Base-by-base conservation (phyloP, 805 yeast genomes). In the Saccharomycopsis amapae region DNA sequence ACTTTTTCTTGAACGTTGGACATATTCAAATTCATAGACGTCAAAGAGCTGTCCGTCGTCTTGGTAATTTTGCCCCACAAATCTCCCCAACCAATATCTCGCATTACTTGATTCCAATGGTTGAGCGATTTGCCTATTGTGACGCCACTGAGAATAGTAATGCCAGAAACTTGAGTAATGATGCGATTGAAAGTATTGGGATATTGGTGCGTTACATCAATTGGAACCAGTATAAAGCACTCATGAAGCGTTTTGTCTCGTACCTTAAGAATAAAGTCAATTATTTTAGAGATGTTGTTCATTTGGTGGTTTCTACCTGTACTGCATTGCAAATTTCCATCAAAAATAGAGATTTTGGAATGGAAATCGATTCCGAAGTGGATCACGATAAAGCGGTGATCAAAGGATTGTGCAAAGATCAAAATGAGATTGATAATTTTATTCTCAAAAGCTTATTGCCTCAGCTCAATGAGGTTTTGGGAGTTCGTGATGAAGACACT, bases 1-100 rank as follows among this genome's bases (percentile, higher is more conserved):
- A 86, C 61, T 84, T 86, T 58, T 86, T 86, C 63, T 60, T 65
- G 36, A 87, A 88, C 55, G 71, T 93, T 40, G 73, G 72, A 49
- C 96, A 90, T 61, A 79, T 90, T 31, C 98, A 90, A 65, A 56
- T 82, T 7, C 87, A 82, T 57, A 77, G 95, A 64, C 81, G 96
- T 55, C 88, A 84, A 61, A 73, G 88, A 56, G 95, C 97, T 0
- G 71, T 90, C 19, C 73, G 78, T 56, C 72, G 84, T 48, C 63
- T 89, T 24, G 71, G 72, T 9, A 78, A 69, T 4, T 56, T 71
- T 36, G 73, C 77, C 4, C 48, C 60, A 18, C 53, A 66, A 5
- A 61, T 89, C 5, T 62, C 75, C 0, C 75, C 75, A 22, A 64
- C 67, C 31, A 80, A 78, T 54, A 76, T 90, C 44, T 73, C 95